Percentiles rank a stretch among this genome's conserved stretches.
Conservation (phyloP, 1,284 basidiomycete genomes). For the Fomitopsis betulina region DNA sequence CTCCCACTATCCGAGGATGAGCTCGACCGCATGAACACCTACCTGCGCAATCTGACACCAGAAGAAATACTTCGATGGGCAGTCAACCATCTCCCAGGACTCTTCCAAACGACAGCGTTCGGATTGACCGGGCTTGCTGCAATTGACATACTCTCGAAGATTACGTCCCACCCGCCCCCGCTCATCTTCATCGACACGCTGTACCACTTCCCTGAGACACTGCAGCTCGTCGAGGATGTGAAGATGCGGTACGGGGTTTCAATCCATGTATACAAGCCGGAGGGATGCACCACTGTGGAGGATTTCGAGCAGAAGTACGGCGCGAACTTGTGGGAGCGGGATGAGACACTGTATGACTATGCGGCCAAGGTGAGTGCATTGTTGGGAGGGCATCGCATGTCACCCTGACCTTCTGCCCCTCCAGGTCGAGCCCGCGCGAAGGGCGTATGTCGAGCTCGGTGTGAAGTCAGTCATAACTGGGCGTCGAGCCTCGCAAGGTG, state of each 20-base stretch:
- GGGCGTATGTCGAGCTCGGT: constrained; percentile 80
- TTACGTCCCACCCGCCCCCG: constrained; percentile 59
- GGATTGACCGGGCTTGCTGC: constrained; percentile 90
- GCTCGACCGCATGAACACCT: constrained; percentile 66
- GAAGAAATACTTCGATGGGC: constrained; percentile 86
- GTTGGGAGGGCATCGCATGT: neutral
- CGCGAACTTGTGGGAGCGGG: constrained; percentile 81
- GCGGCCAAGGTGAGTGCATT: constrained; percentile 72
- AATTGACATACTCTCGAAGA: constrained; percentile 88
- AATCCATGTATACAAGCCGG: constrained; percentile 80
- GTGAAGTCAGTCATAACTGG: constrained; percentile 94
- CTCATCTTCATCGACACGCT: constrained; percentile 95
- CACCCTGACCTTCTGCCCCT: neutral
- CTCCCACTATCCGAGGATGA: constrained; percentile 64
- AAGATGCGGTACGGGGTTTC: constrained; percentile 71
- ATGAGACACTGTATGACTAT: constrained; percentile 91
- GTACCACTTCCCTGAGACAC: constrained; percentile 94
- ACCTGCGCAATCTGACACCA: constrained; percentile 68
- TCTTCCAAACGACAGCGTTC: constrained; percentile 93
- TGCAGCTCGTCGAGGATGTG: constrained; percentile 81
- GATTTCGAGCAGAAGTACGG: constrained; percentile 88
- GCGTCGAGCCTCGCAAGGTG: constrained; percentile 89
- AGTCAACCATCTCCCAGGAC: constrained; percentile 66
- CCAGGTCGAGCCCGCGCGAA: constrained; percentile 88
- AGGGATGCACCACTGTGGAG: constrained; percentile 59